phyloP scores from a whole-genome alignment of 164 flowering plant genomes.

The Annona cherimola region DNA sequence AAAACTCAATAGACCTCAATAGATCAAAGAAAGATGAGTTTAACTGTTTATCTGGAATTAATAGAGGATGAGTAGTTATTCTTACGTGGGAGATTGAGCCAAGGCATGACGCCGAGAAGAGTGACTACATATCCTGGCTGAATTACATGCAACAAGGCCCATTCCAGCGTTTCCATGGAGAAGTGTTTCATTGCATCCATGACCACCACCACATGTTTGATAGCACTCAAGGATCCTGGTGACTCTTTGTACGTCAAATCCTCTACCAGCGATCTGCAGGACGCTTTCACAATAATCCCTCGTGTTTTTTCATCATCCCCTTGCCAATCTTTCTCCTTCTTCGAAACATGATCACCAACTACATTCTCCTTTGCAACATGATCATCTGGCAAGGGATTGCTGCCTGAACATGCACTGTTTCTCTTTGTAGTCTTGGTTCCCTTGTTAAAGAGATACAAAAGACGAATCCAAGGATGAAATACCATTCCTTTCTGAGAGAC shows the following conservation, averaged over 20 bases:
- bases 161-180: conserved; percentile 27
- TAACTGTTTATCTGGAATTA: too few species aligned
- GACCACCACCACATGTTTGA: conserved; percentile 35
- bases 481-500: background rate
- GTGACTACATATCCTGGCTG: conserved; percentile 27
- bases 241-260: conserved; percentile 13
- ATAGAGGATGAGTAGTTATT: too few species aligned
- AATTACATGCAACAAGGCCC: conserved; percentile 34
- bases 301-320: background rate
- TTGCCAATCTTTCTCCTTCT: background rate
- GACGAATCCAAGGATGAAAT: background rate
- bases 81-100: conserved; percentile 52
- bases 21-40: too few species aligned
- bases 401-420: background rate
- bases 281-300: too few species aligned
- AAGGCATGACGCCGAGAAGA: conserved; percentile 52
- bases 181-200: conserved; percentile 42
- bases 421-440: background rate
- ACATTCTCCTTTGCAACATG: too few species aligned
- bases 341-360: background rate
- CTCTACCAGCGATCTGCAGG: conserved; percentile 3
- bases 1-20: too few species aligned
- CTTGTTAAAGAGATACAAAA: background rate
- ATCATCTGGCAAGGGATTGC: background rate
- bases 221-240: conserved; percentile 1